Percentiles rank a stretch among this genome's conserved stretches.
phyloP scores from a whole-genome alignment of 306 rosid species.

The Corylus americana region DNA sequence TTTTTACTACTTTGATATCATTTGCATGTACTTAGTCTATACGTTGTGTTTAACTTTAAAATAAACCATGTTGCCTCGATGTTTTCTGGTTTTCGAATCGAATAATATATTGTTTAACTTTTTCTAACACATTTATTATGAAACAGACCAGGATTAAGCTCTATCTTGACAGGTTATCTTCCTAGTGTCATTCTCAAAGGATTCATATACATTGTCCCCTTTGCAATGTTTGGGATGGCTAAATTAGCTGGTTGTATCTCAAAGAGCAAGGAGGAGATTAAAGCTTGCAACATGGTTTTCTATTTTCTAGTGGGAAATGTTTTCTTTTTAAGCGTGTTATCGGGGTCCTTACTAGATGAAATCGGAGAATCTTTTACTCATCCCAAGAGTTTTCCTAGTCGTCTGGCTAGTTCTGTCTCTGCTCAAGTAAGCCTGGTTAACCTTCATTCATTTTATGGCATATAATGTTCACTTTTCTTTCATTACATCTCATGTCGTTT shows the following conservation, averaged over 20 bases:
- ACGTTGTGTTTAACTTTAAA: no score
- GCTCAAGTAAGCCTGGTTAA: constrained; percentile 63
- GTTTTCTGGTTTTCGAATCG: neutral
- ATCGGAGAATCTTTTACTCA: constrained; percentile 67
- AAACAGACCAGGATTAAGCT: constrained; percentile 88
- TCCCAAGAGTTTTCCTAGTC: constrained; percentile 66
- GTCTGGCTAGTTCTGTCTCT: constrained; percentile 75
- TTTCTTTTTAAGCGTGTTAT: constrained; percentile 78
- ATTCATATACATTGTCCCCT: constrained; percentile 77
- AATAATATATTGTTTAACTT: neutral
- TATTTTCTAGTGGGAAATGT: constrained; percentile 91
- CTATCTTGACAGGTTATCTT: constrained; percentile 81
- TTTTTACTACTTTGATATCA: neutral
- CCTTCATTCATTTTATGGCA: constrained; percentile 20
- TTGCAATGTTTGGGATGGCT: constrained; percentile 84
- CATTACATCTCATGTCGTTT: neutral
- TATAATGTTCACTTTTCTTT: neutral
- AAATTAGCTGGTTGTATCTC: constrained; percentile 79
- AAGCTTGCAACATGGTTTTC: constrained; percentile 93
- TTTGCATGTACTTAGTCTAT: neutral
- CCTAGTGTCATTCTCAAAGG: constrained; percentile 83
- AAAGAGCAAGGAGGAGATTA: constrained; percentile 88
- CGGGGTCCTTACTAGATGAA: constrained; percentile 85
- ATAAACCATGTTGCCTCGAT: neutral
- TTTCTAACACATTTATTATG: constrained; percentile 26